Conservation (phyloP, 2,329 filamentous ascomycete genomes). For the Ophiostoma perfectum region DNA sequence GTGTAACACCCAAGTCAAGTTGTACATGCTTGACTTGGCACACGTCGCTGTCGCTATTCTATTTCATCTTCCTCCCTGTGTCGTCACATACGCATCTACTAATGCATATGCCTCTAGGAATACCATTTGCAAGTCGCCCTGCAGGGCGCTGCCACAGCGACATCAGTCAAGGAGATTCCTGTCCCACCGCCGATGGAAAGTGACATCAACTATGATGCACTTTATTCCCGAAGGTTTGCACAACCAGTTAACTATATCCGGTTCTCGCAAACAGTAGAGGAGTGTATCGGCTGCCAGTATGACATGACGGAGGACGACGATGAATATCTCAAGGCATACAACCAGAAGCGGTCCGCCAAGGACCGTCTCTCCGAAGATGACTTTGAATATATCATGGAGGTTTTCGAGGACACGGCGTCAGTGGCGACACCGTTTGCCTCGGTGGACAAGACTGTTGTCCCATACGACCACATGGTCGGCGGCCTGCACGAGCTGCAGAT, state of each 20-base stretch:
- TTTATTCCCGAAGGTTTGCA: conserved; percentile 74
- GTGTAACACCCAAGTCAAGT: background rate
- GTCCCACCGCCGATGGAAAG: conserved; percentile 61
- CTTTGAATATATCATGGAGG: conserved; percentile 90
- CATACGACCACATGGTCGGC: conserved; percentile 70
- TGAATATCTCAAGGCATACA: conserved; percentile 75
- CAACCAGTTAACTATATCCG: conserved; percentile 92
- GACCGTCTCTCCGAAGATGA: conserved; percentile 76
- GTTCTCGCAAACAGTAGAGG: conserved; percentile 96
- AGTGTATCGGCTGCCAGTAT: conserved; percentile 85
- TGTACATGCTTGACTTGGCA: background rate
- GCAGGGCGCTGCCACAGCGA: conserved; percentile 50
- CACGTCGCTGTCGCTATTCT: background rate
- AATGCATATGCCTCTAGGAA: conserved; percentile 54
- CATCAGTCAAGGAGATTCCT: conserved; percentile 55
- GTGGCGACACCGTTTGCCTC: conserved; percentile 82
- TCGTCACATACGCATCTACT: conserved; percentile 14
- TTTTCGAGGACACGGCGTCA: conserved; percentile 83
- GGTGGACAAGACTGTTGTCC: conserved; percentile 79
- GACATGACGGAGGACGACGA: conserved; percentile 92
- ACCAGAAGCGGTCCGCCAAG: conserved; percentile 62
- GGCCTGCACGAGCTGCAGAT: conserved; percentile 52
- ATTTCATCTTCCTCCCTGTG: too few relatives aligned
- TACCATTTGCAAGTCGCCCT: conserved; percentile 86
- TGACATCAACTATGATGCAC: conserved; percentile 73